A percentile compares a stretch with the other conserved stretches of the same genome.
These are phyloP conservation scores for Penicillium cosmopolitanum DNA, from an alignment of 495 filamentous ascomycete species.

Conservation along the genomic window DNA sequence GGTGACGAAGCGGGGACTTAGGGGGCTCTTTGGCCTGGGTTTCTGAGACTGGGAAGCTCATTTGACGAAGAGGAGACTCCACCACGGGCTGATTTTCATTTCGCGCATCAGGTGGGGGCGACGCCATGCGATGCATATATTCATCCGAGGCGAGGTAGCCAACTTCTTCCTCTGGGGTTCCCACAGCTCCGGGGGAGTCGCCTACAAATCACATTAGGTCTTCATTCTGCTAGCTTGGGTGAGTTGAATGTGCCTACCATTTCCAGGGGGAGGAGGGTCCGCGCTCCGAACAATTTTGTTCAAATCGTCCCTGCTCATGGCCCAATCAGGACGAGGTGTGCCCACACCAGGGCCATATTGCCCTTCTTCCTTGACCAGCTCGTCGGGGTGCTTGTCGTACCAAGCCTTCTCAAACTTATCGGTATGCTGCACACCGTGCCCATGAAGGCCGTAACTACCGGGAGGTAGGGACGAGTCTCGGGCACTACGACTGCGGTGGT, in stretches of 20 bases:
- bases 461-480: constrained; percentile 65
- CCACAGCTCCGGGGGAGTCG: constrained; percentile 51
- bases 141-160: constrained; percentile 81
- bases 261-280: constrained; percentile 63
- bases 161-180: constrained; percentile 78
- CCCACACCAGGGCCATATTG: constrained; percentile 66
- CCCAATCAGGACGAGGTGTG: constrained; percentile 75
- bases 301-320: constrained; percentile 87
- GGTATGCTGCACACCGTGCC: constrained; percentile 68
- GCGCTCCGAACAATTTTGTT: constrained; percentile 86
- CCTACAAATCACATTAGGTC: constrained; percentile 38
- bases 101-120: constrained; percentile 59
- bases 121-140: constrained; percentile 70
- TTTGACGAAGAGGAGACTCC: constrained; percentile 62
- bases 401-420: constrained; percentile 86
- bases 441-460: constrained; percentile 84
- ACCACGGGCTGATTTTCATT: constrained; percentile 47
- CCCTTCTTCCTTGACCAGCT: constrained; percentile 71
- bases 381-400: constrained; percentile 87
- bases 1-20: constrained; percentile 17
- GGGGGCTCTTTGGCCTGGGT: constrained; percentile 13
- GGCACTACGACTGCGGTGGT: constrained; percentile 66
- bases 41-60: constrained; percentile 50
- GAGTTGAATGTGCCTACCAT: constrained; percentile 52
- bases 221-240: not conserved